Evolutionary conservation across 1,139 yeast species (phyloP), one percentile per base, ranked within the genome.

Genomic region (Kodamaea suecica): DNA sequence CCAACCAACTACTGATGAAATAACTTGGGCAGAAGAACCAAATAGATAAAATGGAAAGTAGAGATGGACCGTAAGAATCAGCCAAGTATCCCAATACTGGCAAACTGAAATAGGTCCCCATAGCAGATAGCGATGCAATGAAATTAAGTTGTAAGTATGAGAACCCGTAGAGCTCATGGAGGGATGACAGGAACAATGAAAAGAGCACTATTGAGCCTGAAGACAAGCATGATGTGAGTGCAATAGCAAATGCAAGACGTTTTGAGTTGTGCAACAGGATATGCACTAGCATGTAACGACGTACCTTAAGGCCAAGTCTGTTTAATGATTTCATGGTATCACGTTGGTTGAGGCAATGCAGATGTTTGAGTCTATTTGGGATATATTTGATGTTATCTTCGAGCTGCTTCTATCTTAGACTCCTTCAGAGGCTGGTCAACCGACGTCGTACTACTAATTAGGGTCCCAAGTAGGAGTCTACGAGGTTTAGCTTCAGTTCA

Each of bases 11-110:
- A 40, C 63, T 80, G 25, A 75, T 50, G 13, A 71, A 57, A 57
- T 90, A 90, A 14, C 90, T 81, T 0, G 95, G 88, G n/a, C 78
- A 69, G 47, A 84, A 84, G 30, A 84, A 64, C 40, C 76, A 43
- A 27, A 83, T 64, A 13, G 94, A 76, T 20, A 84, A 53, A 15
- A 82, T 48, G 3, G 92, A 80, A 31, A 90, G 59, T 17, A 84
- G 53, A 10, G 85, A 83, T 1, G 95, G 94, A 0, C 97, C 96
- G 52, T 83, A 84, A 17, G 78, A 64, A 56, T 92, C 97, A 1
- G 95, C 90, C 31, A 85, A 59, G 47, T 84, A 78, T 0, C 98
- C 98, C 31, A 90, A 61, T 0, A 82, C 54, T 0, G 97, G 97
- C 4, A 90, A 76, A 12, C 94, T 82, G 36, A 88, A 59, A 56